Evolutionary conservation across 2,329 filamentous ascomycete species (phyloP), one percentile per base, ranked within the genome.

Genomic region (Aspergillus ibericus): DNA sequence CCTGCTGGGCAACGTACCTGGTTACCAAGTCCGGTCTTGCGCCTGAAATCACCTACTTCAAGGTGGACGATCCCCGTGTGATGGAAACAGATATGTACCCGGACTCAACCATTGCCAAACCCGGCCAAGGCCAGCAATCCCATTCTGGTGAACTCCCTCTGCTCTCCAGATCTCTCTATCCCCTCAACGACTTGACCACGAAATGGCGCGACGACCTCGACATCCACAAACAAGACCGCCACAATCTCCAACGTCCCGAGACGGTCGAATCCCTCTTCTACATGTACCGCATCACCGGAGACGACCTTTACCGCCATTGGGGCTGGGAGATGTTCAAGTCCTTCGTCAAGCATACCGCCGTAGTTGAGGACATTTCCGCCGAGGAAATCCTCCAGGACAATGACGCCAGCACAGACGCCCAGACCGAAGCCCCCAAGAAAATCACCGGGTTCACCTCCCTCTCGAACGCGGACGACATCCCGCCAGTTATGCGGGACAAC

Each of bases 321-420:
- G 95, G 95, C 13, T 99, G 95, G 95, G 89, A 96, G 67, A 98
- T 99, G 88, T 99, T 99, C 79, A 88, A 91, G 73, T 87, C 89
- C 0, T 99, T 99, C 72, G 82, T 93, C 75, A 88, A 92, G 69
- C 84, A 96, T 75, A 96, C 91, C 0, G 86, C 89, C 6, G 89
- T 96, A 2, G 82, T 85, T 44, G 88, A 93, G 38, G 87, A 70
- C 22, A 29, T 59, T 2, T 58, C 63, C 40, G 51, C 64, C 32
- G 32, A 66, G 47, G 61, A 64, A 15, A 61, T 63, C 20, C 53
- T 61, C 9, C 52, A 60, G 35, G 61, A 56, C 3, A 62, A 63
- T 6, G 20, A 29, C 15, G 50, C 55, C 13, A 44, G 55, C 22
- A 40, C 54, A 29, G 42, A 51, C n/a, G 52, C 44, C 16, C 49